Evolutionary conservation across 2,329 filamentous ascomycete species (phyloP).

Genomic region (Cladophialophora psammophila): DNA sequence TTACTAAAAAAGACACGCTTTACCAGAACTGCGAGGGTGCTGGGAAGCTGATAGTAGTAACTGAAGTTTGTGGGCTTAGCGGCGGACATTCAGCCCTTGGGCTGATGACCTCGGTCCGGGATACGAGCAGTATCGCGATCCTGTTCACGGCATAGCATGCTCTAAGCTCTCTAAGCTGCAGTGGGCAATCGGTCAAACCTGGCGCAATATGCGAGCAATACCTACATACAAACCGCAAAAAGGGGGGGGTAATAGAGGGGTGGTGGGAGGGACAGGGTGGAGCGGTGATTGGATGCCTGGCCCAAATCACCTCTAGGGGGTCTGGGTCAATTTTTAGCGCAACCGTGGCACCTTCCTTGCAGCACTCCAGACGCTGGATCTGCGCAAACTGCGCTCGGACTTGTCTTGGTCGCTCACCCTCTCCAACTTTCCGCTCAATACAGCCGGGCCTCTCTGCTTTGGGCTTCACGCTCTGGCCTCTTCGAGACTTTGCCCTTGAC

Average conservation of each 20-base stretch:
- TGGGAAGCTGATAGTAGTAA: not conserved
- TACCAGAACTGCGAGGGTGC: conserved; percentile 3
- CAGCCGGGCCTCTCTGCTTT: conserved; percentile 10
- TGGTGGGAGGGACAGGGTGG: not conserved
- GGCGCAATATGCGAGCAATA: conserved; percentile 34
- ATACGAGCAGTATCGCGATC: conserved; percentile 1
- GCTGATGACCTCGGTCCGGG: conserved; percentile 4
- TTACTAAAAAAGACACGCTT: conserved; percentile 7
- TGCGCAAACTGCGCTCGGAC: conserved; percentile 12
- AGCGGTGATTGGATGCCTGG: conserved; percentile 4
- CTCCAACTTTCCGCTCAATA: conserved; percentile 14
- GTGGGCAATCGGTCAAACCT: not conserved
- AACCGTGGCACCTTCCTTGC: conserved; percentile 24
- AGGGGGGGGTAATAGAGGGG: conserved; percentile 18
- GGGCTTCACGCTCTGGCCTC: conserved; percentile 8
- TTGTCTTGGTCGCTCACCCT: conserved; percentile 22
- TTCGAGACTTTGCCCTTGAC: conserved; percentile 12
- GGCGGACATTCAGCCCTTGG: conserved; percentile 9
- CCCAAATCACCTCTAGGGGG: conserved; percentile 10
- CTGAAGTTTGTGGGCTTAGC: conserved; percentile 12
- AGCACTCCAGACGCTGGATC: conserved; percentile 18
- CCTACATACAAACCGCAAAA: conserved; percentile 25
- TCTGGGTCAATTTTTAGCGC: conserved; percentile 19
- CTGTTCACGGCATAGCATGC: conserved; percentile 13
- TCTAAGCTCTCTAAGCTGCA: not conserved